A percentile compares a stretch with the other conserved stretches of the same genome.
Evolutionary conservation across 192 early-diverging fungal species (phyloP).

Genomic region (Coemansia sp.): DNA sequence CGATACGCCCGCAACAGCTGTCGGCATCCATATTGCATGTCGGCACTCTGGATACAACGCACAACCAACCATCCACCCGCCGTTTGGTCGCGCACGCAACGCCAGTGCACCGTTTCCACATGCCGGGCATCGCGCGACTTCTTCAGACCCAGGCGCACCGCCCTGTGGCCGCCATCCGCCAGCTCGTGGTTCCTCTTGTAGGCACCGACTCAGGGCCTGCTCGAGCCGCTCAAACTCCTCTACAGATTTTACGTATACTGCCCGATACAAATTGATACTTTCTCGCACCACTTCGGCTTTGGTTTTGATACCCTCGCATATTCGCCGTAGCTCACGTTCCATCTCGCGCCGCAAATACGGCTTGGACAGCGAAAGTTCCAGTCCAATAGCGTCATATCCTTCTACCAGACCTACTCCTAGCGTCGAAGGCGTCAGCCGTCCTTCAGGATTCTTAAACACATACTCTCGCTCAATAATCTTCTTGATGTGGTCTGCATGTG

Average conservation of each 20-base stretch:
- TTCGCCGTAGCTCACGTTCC: slow-evolving; percentile 74
- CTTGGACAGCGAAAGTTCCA: slow-evolving; percentile 85
- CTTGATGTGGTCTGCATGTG: slow-evolving; percentile 94
- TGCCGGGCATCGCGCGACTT: slow-evolving; percentile 26
- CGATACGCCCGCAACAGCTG: slow-evolving; percentile 10
- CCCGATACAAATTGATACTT: slow-evolving; percentile 66
- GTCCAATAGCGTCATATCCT: slow-evolving; percentile 84
- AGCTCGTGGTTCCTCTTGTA: slow-evolving; percentile 21
- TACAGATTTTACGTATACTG: slow-evolving; percentile 63
- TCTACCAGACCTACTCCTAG: slow-evolving; percentile 84
- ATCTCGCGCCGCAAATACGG: slow-evolving; percentile 84
- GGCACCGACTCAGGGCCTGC: slow-evolving; percentile 37
- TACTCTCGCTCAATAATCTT: slow-evolving; percentile 89
- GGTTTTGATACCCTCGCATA: slow-evolving; percentile 66
- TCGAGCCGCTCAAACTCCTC: slow-evolving; percentile 55
- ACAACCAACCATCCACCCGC: slow-evolving; percentile 51
- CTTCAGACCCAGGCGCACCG: slow-evolving; percentile 5
- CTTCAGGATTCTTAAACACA: slow-evolving; percentile 63
- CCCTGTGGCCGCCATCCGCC: slow-evolving; percentile 14
- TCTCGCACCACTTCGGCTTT: slow-evolving; percentile 71
- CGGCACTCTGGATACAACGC: slow-evolving; percentile 53
- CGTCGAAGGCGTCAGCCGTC: slow-evolving; percentile 69
- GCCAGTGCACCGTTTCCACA: slow-evolving; percentile 15
- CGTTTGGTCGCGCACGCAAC: slow-evolving; percentile 11
- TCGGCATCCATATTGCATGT: slow-evolving; percentile 46